Conservation (phyloP, 2,329 filamentous ascomycete species). For the Phialophora macrospora region DNA sequence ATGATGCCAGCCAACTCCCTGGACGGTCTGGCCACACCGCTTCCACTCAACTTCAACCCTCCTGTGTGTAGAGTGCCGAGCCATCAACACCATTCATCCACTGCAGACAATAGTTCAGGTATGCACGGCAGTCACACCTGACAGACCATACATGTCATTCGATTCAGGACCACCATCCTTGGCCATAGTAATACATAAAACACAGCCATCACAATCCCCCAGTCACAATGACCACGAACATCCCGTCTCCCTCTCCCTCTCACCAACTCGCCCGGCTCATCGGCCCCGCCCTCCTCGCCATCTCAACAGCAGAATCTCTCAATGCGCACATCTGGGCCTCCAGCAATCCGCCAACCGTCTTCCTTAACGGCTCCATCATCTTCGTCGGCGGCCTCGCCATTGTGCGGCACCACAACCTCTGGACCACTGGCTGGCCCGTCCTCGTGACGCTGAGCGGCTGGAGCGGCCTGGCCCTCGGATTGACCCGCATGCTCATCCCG, state of each 20-base stretch:
- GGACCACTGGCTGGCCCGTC: conserved; percentile 12
- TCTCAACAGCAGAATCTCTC: conserved; percentile 7
- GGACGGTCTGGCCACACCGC: background rate
- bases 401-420: conserved; percentile 15
- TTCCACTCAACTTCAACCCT: background rate
- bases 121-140: background rate
- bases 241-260: background rate
- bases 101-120: background rate
- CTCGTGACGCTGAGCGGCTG: conserved; percentile 22
- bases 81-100: background rate
- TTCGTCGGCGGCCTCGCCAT: conserved; percentile 17
- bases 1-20: background rate
- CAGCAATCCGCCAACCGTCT: conserved; percentile 14
- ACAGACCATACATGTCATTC: background rate
- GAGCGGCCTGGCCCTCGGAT: conserved; percentile 8
- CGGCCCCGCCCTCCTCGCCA: conserved; percentile 16
- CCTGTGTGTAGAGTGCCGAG: background rate
- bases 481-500: conserved; percentile 21
- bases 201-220: background rate
- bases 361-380: conserved; percentile 22
- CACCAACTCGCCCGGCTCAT: conserved; percentile 18
- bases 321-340: conserved; percentile 22
- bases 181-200: too few species aligned
- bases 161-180: background rate
- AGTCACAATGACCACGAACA: background rate